Base-by-base conservation (phyloP, 2,329 filamentous ascomycete species). In the Teratosphaeria destructans region DNA sequence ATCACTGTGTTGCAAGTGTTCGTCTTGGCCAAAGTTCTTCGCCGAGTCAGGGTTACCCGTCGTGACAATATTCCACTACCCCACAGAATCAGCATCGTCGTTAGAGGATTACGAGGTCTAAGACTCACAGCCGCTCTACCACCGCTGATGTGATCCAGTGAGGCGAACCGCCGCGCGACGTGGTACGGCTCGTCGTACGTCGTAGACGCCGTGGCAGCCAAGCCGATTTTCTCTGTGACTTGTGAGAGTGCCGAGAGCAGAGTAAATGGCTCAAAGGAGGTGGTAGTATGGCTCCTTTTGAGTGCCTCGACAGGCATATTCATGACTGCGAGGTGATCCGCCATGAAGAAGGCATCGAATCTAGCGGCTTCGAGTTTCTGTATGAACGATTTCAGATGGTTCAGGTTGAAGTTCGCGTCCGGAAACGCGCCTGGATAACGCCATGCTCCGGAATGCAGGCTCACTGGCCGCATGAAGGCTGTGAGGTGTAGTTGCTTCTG, bases 381-480 rank as follows among this genome's bases (percentile, higher is more conserved):
- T 54, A 81, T 81, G 63, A 83, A 83, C 0, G 75, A 73, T 54
- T 77, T 78, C 5, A 83, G 70, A 62, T 83, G 80, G 5, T 55
- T 69, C 14, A 83, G 74, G 63, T 82, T 82, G 76, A 83, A 83
- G 71, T 83, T 84, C 57, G 81, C 81, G 59, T 83, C 81, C 0
- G 81, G 73, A 59, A 79, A 81, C 0, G 81, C 71, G 3, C 78
- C 79, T 0, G 81, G 81, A 62, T 82, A 83, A 5, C 81, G 74
- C 81, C 81, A 83, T 63, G 80, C 80, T 35, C 59, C 59, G 19
- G 59, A 81, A 62, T 84, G 81, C 10, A 83, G 70, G 54, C 76
- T 79, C 1, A 84, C 79, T 0, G 81, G 81, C 19, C 81, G 78
- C 81, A 84, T 83, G 61, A 83, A 84, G 0, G 81, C 81, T 2